These are phyloP conservation scores for Paradendryphiella salina DNA, from an alignment of 2,329 filamentous ascomycete genomes.

Conservation along the genomic window DNA sequence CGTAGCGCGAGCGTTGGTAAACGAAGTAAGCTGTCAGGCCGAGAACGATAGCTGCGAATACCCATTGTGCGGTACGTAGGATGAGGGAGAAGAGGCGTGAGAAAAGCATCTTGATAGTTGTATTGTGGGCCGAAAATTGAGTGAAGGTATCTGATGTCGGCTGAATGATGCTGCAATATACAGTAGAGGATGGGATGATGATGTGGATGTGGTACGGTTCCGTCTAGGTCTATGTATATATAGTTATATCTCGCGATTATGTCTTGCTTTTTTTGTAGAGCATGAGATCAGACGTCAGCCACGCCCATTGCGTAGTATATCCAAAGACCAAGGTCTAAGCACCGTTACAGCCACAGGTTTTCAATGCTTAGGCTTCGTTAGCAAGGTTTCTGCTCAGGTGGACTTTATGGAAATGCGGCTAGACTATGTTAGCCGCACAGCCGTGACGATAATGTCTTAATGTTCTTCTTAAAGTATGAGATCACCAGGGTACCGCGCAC, in stretches of 20 bases:
- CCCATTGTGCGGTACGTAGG: conserved; percentile 66
- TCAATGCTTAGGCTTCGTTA: conserved; percentile 11
- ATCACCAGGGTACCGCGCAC: not conserved
- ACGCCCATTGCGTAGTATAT: conserved; percentile 17
- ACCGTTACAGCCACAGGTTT: conserved; percentile 5
- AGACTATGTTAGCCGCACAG: conserved; percentile 10
- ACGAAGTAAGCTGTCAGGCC: conserved; percentile 33
- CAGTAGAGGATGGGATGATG: not conserved
- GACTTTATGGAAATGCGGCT: conserved; percentile 4
- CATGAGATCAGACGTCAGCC: conserved; percentile 17
- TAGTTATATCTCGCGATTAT: conserved; percentile 1
- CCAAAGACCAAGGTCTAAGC: not conserved
- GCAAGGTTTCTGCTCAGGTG: conserved; percentile 3
- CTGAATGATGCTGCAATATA: not conserved
- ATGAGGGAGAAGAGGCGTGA: conserved; percentile 59
- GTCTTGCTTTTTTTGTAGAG: conserved; percentile 1
- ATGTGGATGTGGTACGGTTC: not conserved
- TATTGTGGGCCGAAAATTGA: not conserved
- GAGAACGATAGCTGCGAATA: conserved; percentile 65
- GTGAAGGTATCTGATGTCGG: not conserved
- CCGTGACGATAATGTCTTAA: conserved; percentile 5
- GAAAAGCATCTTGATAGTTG: conserved; percentile 29
- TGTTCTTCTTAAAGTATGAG: conserved; percentile 2
- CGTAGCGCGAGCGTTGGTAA: conserved; percentile 39
- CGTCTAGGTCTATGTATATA: not conserved